Conservation (phyloP, 345 rosid genomes). For the Nephelium lappaceum region DNA sequence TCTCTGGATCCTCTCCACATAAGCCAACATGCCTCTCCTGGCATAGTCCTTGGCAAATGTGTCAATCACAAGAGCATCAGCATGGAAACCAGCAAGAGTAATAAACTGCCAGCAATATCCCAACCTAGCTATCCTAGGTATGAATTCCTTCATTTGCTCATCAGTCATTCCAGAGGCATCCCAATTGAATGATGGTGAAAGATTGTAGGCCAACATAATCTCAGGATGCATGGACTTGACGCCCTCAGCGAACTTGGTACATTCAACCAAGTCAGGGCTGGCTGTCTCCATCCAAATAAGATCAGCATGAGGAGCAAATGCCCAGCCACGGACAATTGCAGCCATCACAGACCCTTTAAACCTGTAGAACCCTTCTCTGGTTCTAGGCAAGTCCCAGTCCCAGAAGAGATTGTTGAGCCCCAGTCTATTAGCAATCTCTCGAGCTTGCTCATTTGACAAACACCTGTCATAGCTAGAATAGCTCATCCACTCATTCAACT, state of each 20-base stretch:
- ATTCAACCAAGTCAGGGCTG: conserved; percentile 76
- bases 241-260: conserved; percentile 76
- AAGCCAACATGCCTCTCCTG: conserved; percentile 87
- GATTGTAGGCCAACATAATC: conserved; percentile 89
- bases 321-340: conserved; percentile 85
- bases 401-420: conserved; percentile 84
- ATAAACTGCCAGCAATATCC: conserved; percentile 98
- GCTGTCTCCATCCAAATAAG: conserved; percentile 96
- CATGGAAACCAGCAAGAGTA: conserved; percentile 92
- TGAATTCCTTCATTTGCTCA: conserved; percentile 81
- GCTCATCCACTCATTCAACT: conserved; percentile 69
- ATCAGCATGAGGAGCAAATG: conserved; percentile 84
- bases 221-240: conserved; percentile 68
- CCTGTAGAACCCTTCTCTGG: conserved; percentile 94
- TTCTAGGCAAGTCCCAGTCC: conserved; percentile 97
- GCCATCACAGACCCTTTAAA: conserved; percentile 86
- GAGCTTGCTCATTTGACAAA: conserved; percentile 64
- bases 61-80: conserved; percentile 82
- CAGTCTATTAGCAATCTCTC: conserved; percentile 68
- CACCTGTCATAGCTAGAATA: conserved; percentile 72
- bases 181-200: conserved; percentile 96
- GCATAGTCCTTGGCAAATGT: conserved; percentile 86
- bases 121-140: conserved; percentile 73
- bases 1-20: conserved; percentile 95
- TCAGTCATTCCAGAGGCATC: conserved; percentile 94